Evolutionary conservation across 2,329 filamentous ascomycete species (phyloP).

Genomic region (Stenocarpella maydis): DNA sequence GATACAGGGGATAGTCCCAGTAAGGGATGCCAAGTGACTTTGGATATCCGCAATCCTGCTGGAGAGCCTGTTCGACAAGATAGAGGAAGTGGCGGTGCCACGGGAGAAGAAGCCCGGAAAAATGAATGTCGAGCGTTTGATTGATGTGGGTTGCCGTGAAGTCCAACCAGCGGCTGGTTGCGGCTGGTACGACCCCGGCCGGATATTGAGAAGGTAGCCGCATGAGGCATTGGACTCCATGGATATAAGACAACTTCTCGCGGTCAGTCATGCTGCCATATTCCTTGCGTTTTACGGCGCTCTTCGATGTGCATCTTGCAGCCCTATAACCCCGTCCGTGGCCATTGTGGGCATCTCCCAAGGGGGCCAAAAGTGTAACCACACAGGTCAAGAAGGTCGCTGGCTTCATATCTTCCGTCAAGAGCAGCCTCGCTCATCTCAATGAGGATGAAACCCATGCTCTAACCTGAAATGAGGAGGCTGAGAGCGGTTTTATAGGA

Average conservation of each 20-base stretch:
- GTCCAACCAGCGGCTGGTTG: conserved; percentile 50
- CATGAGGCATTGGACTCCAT: conserved; percentile 49
- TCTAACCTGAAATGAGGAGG: neutral
- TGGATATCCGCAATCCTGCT: conserved; percentile 30
- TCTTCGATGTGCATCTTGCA: conserved; percentile 3
- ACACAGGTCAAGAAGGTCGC: neutral
- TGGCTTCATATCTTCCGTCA: neutral
- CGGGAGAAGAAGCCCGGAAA: conserved; percentile 23
- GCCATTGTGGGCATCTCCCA: neutral
- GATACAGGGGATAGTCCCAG: conserved; percentile 32
- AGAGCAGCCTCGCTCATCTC: neutral
- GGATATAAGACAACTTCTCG: conserved; percentile 41
- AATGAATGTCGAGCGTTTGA: conserved; percentile 50
- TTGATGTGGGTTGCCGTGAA: conserved; percentile 59
- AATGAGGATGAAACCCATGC: neutral
- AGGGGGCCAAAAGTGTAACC: neutral
- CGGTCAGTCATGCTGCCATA: conserved; percentile 26
- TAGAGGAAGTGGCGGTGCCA: conserved; percentile 33
- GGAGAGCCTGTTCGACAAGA: conserved; percentile 19
- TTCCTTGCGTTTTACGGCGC: conserved; percentile 30
- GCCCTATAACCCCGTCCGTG: neutral
- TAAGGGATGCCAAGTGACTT: conserved; percentile 30
- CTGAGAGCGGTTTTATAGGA: neutral
- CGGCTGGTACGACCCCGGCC: conserved; percentile 44
- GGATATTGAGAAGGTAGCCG: conserved; percentile 43